phyloP scores from a whole-genome alignment of 164 flowering plant genomes.

The Liriodendron chinense region DNA sequence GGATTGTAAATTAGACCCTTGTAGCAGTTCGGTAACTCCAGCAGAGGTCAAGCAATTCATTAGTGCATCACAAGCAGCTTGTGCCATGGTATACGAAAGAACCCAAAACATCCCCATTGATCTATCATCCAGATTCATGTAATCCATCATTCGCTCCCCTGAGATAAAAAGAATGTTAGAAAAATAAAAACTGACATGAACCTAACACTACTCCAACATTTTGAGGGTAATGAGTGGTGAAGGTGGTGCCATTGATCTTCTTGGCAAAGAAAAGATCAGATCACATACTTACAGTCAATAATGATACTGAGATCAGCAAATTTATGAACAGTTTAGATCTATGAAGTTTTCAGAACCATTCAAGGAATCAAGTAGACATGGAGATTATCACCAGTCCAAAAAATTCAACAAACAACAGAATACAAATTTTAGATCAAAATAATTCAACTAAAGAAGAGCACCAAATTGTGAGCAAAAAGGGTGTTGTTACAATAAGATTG shows the following conservation, averaged over 20 bases:
- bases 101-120: slow-evolving; percentile 99
- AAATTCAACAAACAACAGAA: too few relatives aligned
- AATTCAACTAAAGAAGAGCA: too few relatives aligned
- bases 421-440: too few relatives aligned
- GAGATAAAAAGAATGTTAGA: slow-evolving; percentile 7
- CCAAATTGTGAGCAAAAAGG: too few relatives aligned
- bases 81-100: slow-evolving; percentile 93
- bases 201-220: not conserved
- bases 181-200: not conserved
- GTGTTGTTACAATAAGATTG: too few relatives aligned
- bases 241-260: not conserved
- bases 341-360: too few relatives aligned
- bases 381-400: too few relatives aligned
- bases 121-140: slow-evolving; percentile 88
- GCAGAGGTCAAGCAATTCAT: slow-evolving; percentile 79
- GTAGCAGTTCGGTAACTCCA: slow-evolving; percentile 65
- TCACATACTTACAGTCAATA: too few relatives aligned
- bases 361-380: too few relatives aligned
- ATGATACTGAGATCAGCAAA: too few relatives aligned
- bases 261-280: not conserved
- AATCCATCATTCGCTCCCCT: slow-evolving; percentile 93
- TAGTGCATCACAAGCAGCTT: slow-evolving; percentile 88
- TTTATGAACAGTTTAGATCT: too few relatives aligned
- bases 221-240: not conserved
- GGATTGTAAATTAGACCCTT: slow-evolving; percentile 66